These are phyloP conservation scores for Coniochaeta sp. DNA, from an alignment of 2,329 filamentous ascomycete genomes.

Conservation along the genomic window DNA sequence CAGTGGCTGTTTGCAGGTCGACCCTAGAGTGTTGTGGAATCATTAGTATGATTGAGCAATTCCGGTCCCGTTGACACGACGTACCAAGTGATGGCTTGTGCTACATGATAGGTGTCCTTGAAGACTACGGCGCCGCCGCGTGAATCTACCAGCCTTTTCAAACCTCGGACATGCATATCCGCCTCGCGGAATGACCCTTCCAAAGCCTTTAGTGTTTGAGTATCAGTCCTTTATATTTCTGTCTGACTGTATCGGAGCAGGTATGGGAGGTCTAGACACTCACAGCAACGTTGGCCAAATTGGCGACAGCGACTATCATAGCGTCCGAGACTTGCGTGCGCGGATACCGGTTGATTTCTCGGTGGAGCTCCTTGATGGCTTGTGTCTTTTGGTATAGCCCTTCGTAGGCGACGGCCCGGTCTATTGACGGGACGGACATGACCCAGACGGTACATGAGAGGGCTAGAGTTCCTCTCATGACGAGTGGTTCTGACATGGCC, in stretches of 20 bases:
- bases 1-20: not conserved
- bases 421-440: not conserved
- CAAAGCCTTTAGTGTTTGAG: not conserved
- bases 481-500: not conserved
- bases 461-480: not conserved
- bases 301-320: not conserved
- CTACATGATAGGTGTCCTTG: not conserved
- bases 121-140: not conserved
- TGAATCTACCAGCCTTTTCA: not conserved
- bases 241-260: too few relatives aligned
- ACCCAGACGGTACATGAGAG: not conserved
- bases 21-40: not conserved
- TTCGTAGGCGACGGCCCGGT: not conserved
- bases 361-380: not conserved
- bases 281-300: not conserved
- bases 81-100: not conserved
- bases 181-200: not conserved
- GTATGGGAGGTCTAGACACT: not conserved
- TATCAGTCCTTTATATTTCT: too few relatives aligned
- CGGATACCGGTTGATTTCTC: not conserved
- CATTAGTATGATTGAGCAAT: too few relatives aligned
- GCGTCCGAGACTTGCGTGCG: not conserved
- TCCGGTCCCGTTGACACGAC: not conserved
- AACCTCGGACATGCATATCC: not conserved
- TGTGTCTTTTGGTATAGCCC: not conserved